Evolutionary conservation across 495 filamentous ascomycete species (phyloP).

Genomic region (Penicillium canariense): DNA sequence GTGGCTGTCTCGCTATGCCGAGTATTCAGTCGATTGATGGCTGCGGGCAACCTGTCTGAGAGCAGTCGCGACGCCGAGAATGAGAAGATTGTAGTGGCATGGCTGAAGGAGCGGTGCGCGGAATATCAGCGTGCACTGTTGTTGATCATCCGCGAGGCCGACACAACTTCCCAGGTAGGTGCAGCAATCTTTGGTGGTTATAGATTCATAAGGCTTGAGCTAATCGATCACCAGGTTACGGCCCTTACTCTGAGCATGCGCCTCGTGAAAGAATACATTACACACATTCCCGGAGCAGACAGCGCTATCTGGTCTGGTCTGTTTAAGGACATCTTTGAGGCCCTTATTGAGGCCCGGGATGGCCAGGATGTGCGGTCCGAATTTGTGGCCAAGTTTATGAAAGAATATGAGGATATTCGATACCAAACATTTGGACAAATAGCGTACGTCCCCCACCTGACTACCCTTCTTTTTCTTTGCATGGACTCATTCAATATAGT

Average conservation of each 20-base stretch:
- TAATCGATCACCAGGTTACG: slow-evolving; percentile 43
- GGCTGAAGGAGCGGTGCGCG: slow-evolving; percentile 71
- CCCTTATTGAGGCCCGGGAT: slow-evolving; percentile 56
- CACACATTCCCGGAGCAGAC: slow-evolving; percentile 55
- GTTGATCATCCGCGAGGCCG: slow-evolving; percentile 52
- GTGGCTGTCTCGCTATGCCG: slow-evolving; percentile 82
- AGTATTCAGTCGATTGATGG: slow-evolving; percentile 82
- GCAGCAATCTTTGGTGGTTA: slow-evolving; percentile 1
- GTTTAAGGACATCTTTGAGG: slow-evolving; percentile 61
- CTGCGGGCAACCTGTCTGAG: slow-evolving; percentile 66
- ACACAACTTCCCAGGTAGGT: slow-evolving; percentile 43
- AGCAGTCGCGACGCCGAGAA: slow-evolving; percentile 62
- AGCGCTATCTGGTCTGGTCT: slow-evolving; percentile 64
- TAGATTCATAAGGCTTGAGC: slow-evolving; percentile 4
- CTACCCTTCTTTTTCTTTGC: neutral
- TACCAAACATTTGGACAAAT: slow-evolving; percentile 74
- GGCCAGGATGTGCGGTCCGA: slow-evolving; percentile 59
- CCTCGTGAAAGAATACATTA: slow-evolving; percentile 72
- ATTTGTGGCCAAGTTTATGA: slow-evolving; percentile 73
- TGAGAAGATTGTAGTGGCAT: slow-evolving; percentile 69
- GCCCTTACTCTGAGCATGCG: slow-evolving; percentile 79
- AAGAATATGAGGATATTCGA: slow-evolving; percentile 78
- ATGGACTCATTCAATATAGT: slow-evolving; percentile 30
- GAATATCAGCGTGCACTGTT: slow-evolving; percentile 64
- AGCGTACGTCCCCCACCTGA: slow-evolving; percentile 51